Evolutionary conservation across 208 protist genomes (phyloP).

Genomic region (Herpetomonas samuelpessoai): DNA sequence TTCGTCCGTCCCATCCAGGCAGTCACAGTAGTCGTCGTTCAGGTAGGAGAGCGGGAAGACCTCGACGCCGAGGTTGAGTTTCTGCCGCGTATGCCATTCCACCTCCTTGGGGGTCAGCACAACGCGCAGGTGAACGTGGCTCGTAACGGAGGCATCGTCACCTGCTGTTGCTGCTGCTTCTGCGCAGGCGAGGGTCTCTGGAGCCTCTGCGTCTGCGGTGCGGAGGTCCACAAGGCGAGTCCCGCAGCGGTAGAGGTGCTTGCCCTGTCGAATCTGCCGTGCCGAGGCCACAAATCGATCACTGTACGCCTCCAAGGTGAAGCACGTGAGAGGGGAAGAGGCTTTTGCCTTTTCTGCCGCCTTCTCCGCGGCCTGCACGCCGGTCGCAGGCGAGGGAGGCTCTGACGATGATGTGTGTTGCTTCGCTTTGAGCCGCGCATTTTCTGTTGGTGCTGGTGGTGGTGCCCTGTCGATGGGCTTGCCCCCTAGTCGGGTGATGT

Average conservation of each 20-base stretch:
- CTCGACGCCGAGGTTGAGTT: constrained; percentile 46
- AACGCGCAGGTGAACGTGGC: constrained; percentile 41
- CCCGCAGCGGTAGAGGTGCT: constrained; percentile 58
- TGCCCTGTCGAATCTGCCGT: constrained; percentile 2
- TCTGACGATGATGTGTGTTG: no score
- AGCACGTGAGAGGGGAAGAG: no score
- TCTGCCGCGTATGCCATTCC: constrained; percentile 31
- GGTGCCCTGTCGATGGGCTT: no score
- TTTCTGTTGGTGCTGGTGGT: no score
- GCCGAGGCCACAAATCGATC: constrained; percentile 29
- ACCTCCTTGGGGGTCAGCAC: constrained; percentile 51
- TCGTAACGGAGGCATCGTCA: background rate
- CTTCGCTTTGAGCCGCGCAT: no score
- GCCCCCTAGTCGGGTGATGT: no score
- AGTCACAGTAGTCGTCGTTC: constrained; percentile 89
- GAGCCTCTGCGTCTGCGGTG: constrained; percentile 26
- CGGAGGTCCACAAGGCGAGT: constrained; percentile 58
- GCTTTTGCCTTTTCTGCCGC: no score
- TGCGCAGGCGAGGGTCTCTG: no score
- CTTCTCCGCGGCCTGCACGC: no score
- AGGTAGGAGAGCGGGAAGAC: constrained; percentile 44
- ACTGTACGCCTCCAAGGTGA: constrained; percentile 73
- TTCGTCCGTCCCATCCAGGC: constrained; percentile 75
- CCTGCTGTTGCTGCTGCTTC: background rate
- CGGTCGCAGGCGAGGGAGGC: no score